Conservation (phyloP, 345 rosid species). For the Psidium friedrichsthalianum region DNA sequence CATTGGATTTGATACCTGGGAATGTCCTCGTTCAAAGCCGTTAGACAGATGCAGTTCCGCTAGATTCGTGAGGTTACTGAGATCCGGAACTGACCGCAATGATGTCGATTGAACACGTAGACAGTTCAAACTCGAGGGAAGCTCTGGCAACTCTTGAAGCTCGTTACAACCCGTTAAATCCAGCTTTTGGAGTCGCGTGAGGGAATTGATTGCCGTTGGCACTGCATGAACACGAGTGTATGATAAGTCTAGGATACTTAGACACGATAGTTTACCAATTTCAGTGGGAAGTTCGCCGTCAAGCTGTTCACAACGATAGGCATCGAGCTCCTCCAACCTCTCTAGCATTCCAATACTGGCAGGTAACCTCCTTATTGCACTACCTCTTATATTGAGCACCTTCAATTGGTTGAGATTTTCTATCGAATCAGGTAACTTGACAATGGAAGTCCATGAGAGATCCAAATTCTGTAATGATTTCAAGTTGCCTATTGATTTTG, state of each 20-base stretch:
- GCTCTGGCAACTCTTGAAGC: background rate
- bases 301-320: rapidly evolving
- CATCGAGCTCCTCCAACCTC: background rate
- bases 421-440: background rate
- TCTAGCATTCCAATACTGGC: background rate
- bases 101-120: background rate
- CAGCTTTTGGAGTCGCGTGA: background rate
- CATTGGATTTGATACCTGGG: background rate
- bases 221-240: background rate
- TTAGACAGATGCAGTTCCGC: background rate
- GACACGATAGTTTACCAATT: background rate
- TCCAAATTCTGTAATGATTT: background rate
- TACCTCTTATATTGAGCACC: background rate
- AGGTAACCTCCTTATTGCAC: background rate
- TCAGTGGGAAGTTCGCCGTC: background rate
- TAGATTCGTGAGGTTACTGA: background rate
- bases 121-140: background rate
- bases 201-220: background rate
- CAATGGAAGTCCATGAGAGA: background rate
- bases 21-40: rapidly evolving
- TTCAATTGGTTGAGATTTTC: background rate
- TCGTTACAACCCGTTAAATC: background rate
- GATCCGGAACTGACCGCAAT: background rate
- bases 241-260: background rate
- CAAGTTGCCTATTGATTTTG: background rate